phyloP scores from a whole-genome alignment of 805 yeast species.

The Kluyveromyces lactis region DNA sequence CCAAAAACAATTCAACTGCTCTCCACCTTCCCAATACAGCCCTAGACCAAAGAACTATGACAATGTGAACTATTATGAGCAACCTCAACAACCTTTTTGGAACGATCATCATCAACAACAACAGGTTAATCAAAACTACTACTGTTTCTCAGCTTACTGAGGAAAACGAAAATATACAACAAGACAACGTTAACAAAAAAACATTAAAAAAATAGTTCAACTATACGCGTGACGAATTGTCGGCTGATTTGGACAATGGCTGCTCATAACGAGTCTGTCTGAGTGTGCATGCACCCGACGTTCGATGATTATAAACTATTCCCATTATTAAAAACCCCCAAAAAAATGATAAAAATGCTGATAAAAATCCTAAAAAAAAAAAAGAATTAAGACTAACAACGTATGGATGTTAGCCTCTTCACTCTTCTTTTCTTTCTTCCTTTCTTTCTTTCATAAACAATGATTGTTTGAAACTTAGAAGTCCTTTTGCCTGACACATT shows the following conservation, averaged over 20 bases:
- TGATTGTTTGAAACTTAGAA: too few species aligned
- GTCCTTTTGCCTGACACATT: not conserved
- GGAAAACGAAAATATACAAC: not conserved
- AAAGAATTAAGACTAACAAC: not conserved
- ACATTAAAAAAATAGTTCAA: not conserved
- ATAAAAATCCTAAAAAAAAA: not conserved
- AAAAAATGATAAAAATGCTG: constrained; percentile 3
- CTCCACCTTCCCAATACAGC: constrained; percentile 10
- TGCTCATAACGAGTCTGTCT: too few species aligned
- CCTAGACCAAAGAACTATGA: constrained; percentile 9
- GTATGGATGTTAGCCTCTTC: not conserved
- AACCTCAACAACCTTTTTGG: constrained; percentile 3
- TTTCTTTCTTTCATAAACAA: not conserved
- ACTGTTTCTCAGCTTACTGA: constrained; percentile 9
- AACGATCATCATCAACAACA: constrained; percentile 2
- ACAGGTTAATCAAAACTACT: constrained; percentile 8
- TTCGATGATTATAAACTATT: not conserved
- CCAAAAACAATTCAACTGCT: constrained; percentile 7
- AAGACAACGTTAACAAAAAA: not conserved
- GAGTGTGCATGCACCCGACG: too few species aligned
- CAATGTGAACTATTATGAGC: not conserved
- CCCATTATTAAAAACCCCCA: not conserved
- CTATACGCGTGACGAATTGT: not conserved
- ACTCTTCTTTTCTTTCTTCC: not conserved
- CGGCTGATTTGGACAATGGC: not conserved